phyloP scores from a whole-genome alignment of 805 yeast species.

The Jamesozyma jinghongensis region DNA sequence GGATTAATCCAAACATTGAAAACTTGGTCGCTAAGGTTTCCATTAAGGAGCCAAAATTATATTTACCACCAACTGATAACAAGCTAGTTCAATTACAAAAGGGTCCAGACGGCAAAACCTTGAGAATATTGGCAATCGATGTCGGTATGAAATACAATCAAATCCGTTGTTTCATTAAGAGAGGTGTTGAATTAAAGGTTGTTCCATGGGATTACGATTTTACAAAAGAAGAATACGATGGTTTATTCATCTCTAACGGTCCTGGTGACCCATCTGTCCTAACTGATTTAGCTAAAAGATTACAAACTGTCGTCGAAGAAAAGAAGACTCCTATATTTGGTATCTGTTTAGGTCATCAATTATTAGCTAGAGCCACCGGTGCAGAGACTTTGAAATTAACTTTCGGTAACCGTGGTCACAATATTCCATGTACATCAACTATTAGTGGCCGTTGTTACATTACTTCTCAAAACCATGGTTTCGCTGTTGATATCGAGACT shows the following conservation, averaged over 20 bases:
- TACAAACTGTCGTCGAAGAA: slow-evolving; percentile 48
- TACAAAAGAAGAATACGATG: slow-evolving; percentile 75
- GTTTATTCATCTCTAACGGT: slow-evolving; percentile 93
- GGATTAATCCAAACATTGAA: slow-evolving; percentile 86
- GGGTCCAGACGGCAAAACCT: slow-evolving; percentile 63
- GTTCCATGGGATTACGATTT: slow-evolving; percentile 95
- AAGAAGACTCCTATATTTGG: slow-evolving; percentile 89
- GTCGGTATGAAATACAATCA: slow-evolving; percentile 98
- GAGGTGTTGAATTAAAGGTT: slow-evolving; percentile 93
- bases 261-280: slow-evolving; percentile 98
- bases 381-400: slow-evolving; percentile 86
- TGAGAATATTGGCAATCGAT: slow-evolving; percentile 84
- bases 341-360: slow-evolving; percentile 97
- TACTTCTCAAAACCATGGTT: slow-evolving; percentile 98
- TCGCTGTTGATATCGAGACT: slow-evolving; percentile 80
- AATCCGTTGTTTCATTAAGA: slow-evolving; percentile 88
- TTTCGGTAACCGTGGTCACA: slow-evolving; percentile 99
- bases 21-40: slow-evolving; percentile 92
- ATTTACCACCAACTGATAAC: slow-evolving; percentile 52
- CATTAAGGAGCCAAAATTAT: slow-evolving; percentile 61
- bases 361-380: slow-evolving; percentile 90
- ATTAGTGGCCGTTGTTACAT: slow-evolving; percentile 94
- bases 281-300: slow-evolving; percentile 52
- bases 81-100: slow-evolving; percentile 34
- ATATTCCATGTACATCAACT: slow-evolving; percentile 87